Percentiles rank a stretch among this genome's conserved stretches.
These are phyloP conservation scores for Saccharomycopsis synnaedendra DNA, from an alignment of 805 yeast species.

Conservation along the genomic window DNA sequence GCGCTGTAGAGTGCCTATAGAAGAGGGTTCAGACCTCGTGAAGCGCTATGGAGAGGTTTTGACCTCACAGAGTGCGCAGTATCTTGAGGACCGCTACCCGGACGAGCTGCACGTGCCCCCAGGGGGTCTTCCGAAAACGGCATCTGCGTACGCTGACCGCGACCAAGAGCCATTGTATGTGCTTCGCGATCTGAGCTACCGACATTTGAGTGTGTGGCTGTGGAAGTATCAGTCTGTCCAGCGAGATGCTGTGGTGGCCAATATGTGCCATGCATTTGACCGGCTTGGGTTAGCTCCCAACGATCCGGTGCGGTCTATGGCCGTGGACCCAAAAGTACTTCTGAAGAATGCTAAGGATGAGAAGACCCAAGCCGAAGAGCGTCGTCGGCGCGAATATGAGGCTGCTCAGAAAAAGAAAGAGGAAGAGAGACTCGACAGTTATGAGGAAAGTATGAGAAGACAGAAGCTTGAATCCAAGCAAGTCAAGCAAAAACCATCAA, in stretches of 20 bases:
- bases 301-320: slow-evolving; percentile 12
- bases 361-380: slow-evolving; percentile 4
- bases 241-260: slow-evolving; percentile 5
- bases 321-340: slow-evolving; percentile 9
- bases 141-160: not conserved
- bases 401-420: not conserved
- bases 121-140: not conserved
- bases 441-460: not conserved
- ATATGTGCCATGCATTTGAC: slow-evolving; percentile 12
- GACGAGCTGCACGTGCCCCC: not conserved
- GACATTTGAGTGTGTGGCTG: slow-evolving; percentile 12
- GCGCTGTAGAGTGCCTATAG: slow-evolving; percentile 4
- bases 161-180: too few relatives aligned
- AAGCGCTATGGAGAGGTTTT: not conserved
- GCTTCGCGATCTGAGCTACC: slow-evolving; percentile 13
- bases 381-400: slow-evolving; percentile 2
- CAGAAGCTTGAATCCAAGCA: too few relatives aligned
- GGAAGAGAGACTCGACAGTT: not conserved
- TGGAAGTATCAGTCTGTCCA: slow-evolving; percentile 10
- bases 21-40: not conserved
- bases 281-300: slow-evolving; percentile 3
- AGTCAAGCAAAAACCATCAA: too few relatives aligned
- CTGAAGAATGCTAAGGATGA: not conserved
- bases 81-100: not conserved
- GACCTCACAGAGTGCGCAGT: not conserved